Evolutionary conservation across 225 moss, liverwort and hornwort species (phyloP), one percentile per base, ranked within the genome.

Genomic region (Polytrichum formosum): DNA sequence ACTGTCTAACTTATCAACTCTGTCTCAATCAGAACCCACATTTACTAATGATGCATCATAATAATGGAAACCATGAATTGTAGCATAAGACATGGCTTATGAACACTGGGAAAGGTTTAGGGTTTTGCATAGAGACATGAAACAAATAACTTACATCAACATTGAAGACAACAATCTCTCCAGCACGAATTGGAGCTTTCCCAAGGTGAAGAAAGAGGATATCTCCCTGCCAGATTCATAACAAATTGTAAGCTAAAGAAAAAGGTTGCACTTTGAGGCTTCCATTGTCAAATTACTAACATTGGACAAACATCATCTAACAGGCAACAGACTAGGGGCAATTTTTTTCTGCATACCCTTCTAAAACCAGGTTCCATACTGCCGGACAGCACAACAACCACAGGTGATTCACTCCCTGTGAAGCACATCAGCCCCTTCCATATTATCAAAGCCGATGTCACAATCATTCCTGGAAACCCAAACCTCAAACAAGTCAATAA

Each of bases 321-420:
- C 46, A 46, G 13, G 46, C 13, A 46, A 16, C 46, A 46, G 46
- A 35, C 46, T 46, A 46, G 46, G 3, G 46, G 16, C 13, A 46
- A 13, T 46, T 1, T 13, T 13, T 26, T 46, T 46, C 46, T 16
- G 30, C 81, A 68, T 82, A 93, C 95, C 87, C 92, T 83, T 82
- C 81, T 90, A 81, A 98, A 98, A 72, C 98, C 98, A 72, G 98
- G 94, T 73, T 98, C 98, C 98, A 94, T 98, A 76, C 98, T 98
- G 74, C 98, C 98, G 13, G 94, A 92, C 10, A 98, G 94, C 78
- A 98, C 98, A 46, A 98, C 98, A 10, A 98, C 94, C 31, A 98
- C 98, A 58, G 94, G 98, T 26, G 98, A 98, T 81, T 98, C 94
- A 77, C 98, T 98, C 61, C 98, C 98, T 5, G 98, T 98, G 69